Base-by-base conservation (phyloP, 1,284 basidiomycete species). In the Trametes sp. region DNA sequence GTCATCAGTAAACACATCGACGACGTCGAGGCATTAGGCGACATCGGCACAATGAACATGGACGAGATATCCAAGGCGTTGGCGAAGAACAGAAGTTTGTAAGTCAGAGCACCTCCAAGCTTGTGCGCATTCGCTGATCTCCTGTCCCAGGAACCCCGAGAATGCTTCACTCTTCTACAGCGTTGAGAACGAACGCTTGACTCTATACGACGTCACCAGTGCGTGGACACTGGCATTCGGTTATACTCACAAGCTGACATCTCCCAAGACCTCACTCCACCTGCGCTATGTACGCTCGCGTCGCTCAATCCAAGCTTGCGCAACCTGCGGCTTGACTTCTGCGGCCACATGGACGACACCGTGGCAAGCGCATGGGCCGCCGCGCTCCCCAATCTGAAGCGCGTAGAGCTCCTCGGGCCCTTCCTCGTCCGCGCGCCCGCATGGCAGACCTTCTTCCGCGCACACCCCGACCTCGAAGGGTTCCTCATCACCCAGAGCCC, bases 181-280 rank as follows among this genome's bases (percentile, higher is more conserved):
- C 59, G 80, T 87, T 1, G 77, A 84, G 42, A 90, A 96, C 62
- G 83, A 81, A 1, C 83, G 81, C 7, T 80, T 99, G 38, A 87
- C 84, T 0, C 79, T 99, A 52, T 98, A 95, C 73, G 98, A 99
- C 76, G 94, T 91, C 64, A 98, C 96, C 1, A 89, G 94, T 96
- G 75, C 65, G 91, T 81, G 6, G 2, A 19, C 42, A 19, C 26
- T 38, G 9, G 23, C n/a, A 29, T 23, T 29, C 57, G 24, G 46
- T 7, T 8, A 7, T 54, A 33, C n/a, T 1, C 6, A 14, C 33
- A 38, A 16, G 57, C 57, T 59, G 1, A 36, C 19, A 51, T 48
- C 28, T 11, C 29, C 42, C 69, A 44, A 72, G 93, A 88, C 49
- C 83, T 98, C 29, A 77, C 85, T 0, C 83, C 91, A 1, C 77